Evolutionary conservation across 1,139 yeast genomes (phyloP), one percentile per base, ranked within the genome.

Genomic region (Candida gigantensis): DNA sequence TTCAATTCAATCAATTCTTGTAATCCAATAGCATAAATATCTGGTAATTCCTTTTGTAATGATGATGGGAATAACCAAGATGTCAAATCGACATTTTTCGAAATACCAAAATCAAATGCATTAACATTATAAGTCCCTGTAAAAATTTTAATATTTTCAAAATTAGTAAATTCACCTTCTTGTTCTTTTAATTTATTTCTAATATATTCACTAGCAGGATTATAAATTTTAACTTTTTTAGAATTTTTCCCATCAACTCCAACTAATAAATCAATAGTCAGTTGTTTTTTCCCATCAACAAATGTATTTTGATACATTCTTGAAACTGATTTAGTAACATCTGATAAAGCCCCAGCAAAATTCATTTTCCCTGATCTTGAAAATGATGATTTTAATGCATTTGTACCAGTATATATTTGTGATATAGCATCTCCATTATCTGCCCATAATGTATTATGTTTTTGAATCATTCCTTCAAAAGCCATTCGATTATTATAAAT

Each of bases 361-460:
- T 90, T 88, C 96, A 89, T 88, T 53, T 89, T 90, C 12, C 98
- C 98, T 28, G 88, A 84, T 54, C 98, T 74, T 2, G 97, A 85
- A 55, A 84, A 92, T 4, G 96, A 87, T 0, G 97, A 87, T 58
- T 94, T 94, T 35, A 94, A 68, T 0, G 98, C 98, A 56, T 92
- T 90, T 0, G 98, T 94, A 5, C 98, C 98, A 0, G 98, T 92
- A 57, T 94, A 94, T 19, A 92, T 92, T 57, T 89, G 97, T 1
- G 97, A 89, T 7, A 94, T 78, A 43, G 94, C 96, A 60, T 94
- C 98, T 32, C 98, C 99, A 58, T 92, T 90, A 59, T 94, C 97
- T 0, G 98, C 99, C 98, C 98, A 94, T 15, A 92, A 63, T 3
- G 83, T 70, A 50, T 89, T 86, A 53, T 90, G 97, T 42, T 76